phyloP scores from a whole-genome alignment of 352 stramenopile genomes.

The Saprolegnia parasitica region DNA sequence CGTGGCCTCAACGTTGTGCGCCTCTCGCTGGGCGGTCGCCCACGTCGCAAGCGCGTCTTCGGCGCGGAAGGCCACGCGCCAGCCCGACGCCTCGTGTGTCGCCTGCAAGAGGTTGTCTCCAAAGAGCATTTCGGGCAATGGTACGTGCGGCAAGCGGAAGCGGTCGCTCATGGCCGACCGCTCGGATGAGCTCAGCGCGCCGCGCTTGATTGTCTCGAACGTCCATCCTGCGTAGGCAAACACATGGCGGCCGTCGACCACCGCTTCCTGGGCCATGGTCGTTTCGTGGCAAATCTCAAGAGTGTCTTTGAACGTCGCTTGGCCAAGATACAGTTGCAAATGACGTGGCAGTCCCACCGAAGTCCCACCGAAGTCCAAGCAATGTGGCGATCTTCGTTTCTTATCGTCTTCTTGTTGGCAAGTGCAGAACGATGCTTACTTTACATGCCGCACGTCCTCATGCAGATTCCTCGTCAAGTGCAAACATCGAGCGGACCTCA shows the following conservation, averaged over 20 bases:
- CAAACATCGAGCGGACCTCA: too few species aligned
- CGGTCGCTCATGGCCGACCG: slow-evolving; percentile 33
- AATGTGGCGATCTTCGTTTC: too few species aligned
- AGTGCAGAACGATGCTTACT: too few species aligned
- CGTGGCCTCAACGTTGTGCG: slow-evolving; percentile 29
- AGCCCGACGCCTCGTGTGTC: slow-evolving; percentile 31
- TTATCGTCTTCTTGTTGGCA: too few species aligned
- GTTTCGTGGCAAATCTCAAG: too few species aligned
- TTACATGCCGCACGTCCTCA: too few species aligned
- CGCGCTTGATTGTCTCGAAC: slow-evolving; percentile 37
- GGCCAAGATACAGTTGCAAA: too few species aligned
- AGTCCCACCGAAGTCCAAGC: too few species aligned
- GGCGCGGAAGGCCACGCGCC: slow-evolving; percentile 44
- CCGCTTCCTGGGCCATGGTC: neutral
- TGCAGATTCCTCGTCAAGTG: too few species aligned
- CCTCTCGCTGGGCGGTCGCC: slow-evolving; percentile 32
- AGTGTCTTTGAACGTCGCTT: too few species aligned
- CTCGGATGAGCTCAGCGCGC: slow-evolving; percentile 44
- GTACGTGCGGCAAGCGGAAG: slow-evolving; percentile 39
- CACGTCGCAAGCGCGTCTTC: slow-evolving; percentile 43
- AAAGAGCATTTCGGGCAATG: slow-evolving; percentile 60
- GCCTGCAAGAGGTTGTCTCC: slow-evolving; percentile 38
- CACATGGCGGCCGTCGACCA: neutral
- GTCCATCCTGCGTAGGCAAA: slow-evolving; percentile 35
- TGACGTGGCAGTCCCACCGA: too few species aligned